Percentiles rank a stretch among this genome's conserved stretches.
phyloP scores from a whole-genome alignment of 2,329 filamentous ascomycete genomes.

The Paradendryphiella salina region DNA sequence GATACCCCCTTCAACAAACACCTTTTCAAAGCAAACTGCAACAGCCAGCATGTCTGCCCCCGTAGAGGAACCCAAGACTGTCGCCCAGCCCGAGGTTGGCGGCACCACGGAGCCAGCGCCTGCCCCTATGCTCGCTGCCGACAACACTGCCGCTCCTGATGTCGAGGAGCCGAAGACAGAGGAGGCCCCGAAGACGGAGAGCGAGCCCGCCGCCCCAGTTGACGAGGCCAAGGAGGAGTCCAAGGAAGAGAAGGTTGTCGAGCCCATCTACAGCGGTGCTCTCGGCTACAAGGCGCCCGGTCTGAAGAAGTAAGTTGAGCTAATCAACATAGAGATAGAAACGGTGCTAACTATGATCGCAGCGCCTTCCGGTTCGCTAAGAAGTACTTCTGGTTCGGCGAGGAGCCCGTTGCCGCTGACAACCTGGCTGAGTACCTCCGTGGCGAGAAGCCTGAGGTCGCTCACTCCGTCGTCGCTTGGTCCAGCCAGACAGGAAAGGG shows the following conservation, averaged over 20 bases:
- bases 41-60: slow-evolving; percentile 60
- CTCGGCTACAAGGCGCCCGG: slow-evolving; percentile 89
- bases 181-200: slow-evolving; percentile 45
- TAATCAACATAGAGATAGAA: neutral
- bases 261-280: slow-evolving; percentile 78
- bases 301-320: slow-evolving; percentile 80
- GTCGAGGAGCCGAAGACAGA: slow-evolving; percentile 50
- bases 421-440: slow-evolving; percentile 77
- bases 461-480: slow-evolving; percentile 83
- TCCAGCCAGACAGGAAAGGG: slow-evolving; percentile 93
- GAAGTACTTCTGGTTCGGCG: slow-evolving; percentile 75
- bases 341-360: slow-evolving; percentile 17
- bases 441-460: slow-evolving; percentile 80
- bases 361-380: slow-evolving; percentile 90
- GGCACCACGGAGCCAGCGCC: slow-evolving; percentile 43
- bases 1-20: slow-evolving; percentile 13
- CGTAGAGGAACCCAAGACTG: slow-evolving; percentile 72
- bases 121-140: slow-evolving; percentile 42
- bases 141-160: slow-evolving; percentile 46
- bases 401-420: slow-evolving; percentile 72
- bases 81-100: slow-evolving; percentile 51
- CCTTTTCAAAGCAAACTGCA: slow-evolving; percentile 10
- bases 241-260: slow-evolving; percentile 55
- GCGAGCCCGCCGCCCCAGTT: slow-evolving; percentile 32
- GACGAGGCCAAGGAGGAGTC: slow-evolving; percentile 43